phyloP scores from a whole-genome alignment of 176 grass and related monocot species.

The Echinochloa phyllopogon region DNA sequence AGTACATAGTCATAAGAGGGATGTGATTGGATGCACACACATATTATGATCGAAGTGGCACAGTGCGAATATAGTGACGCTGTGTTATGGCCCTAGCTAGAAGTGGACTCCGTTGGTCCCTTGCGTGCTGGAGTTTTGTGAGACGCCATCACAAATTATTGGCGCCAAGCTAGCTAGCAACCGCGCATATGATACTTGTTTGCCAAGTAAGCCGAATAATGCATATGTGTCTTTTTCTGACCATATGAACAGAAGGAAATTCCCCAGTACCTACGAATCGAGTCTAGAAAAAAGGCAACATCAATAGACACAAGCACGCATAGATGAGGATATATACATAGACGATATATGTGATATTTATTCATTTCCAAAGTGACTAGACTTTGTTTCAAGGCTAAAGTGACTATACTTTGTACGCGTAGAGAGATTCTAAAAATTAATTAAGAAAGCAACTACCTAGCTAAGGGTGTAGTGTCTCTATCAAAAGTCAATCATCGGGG shows the following conservation, averaged over 20 bases:
- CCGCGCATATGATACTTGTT: constrained; percentile 21
- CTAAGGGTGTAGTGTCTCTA: neutral
- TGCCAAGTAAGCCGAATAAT: constrained; percentile 43
- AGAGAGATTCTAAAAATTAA: neutral
- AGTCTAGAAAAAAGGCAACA: neutral
- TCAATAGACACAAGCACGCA: neutral
- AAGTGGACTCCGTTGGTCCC: constrained; percentile 42
- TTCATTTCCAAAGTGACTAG: neutral
- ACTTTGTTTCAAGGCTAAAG: neutral
- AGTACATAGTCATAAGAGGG: neutral
- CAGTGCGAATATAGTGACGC: constrained; percentile 3
- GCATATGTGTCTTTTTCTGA: neutral
- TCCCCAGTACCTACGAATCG: neutral
- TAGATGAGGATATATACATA: too few relatives aligned
- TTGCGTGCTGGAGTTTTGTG: constrained; percentile 38
- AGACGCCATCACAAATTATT: constrained; percentile 35
- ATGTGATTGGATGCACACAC: neutral
- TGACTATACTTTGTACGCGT: neutral
- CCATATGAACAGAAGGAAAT: neutral
- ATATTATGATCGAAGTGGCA: neutral
- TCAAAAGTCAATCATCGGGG: neutral
- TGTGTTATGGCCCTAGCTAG: constrained; percentile 39
- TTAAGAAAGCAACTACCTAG: neutral
- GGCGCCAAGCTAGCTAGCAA: neutral
- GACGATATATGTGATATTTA: neutral